Base-by-base conservation (phyloP, 345 rosid genomes). In the Camelina sativa region DNA sequence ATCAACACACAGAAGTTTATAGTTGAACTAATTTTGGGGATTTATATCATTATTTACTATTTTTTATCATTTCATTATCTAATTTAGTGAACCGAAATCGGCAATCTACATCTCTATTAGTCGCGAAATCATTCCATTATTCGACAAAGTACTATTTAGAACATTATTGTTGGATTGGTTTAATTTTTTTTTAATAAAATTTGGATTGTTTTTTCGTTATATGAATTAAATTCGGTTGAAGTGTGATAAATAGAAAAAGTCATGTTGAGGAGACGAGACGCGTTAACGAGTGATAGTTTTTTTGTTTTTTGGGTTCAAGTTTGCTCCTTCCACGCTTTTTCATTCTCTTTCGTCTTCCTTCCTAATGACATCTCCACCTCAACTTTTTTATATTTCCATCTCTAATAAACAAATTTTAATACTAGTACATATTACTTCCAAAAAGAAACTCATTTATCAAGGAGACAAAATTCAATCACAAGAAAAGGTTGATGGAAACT, bases 281-380 rank as follows among this genome's bases (percentile, higher is more conserved):
- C 79, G 79, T 75, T 17, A 75, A 61, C 44, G 55, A 38, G 73
- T 51, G 79, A 60, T 74, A 43, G 44, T 40, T 28, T 72, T 73
- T 16, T n/a, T 22, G 16, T 53, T 41, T 72, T 55, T 11, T 11
- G 1, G 9, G 65, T 47, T 47, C 47, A n/a, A 74, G 54, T 67
- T 75, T 51, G 79, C 79, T 75, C 73, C 73, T 75, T 59, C 62
- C 73, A 75, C 79, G 73, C 62, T 67, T 75, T 28, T 75, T 59
- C 77, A 32, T 73, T 30, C 52, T n/a, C 61, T 51, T 50, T 61
- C 62, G 54, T 62, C 77, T 65, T 56, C 61, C 67, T 48, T 25
- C 30, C 30, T 28, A 16, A 66, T 58, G 78, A 75, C 79, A 75
- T 67, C 73, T 75, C 38, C 53, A 16, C 79, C 79, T 75, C 68